Conservation (phyloP, 352 stramenopile species). For the Phytophthora colocasiae region DNA sequence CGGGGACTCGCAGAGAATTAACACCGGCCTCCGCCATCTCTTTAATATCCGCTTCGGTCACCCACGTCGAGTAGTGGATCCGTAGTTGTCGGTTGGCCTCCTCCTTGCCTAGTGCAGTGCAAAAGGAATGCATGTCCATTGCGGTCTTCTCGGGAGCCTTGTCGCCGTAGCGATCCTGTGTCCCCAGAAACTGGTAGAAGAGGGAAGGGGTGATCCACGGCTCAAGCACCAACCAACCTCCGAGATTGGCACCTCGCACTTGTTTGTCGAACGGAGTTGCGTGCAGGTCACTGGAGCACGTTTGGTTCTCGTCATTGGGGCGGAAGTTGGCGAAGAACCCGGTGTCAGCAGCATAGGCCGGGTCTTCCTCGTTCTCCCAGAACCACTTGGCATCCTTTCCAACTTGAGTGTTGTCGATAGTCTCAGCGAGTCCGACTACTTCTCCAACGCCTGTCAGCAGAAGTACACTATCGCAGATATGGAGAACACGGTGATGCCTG, state of each 20-base stretch:
- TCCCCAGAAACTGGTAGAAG: not conserved
- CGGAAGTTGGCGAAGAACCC: constrained; percentile 56
- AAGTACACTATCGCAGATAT: not conserved
- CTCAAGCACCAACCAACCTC: not conserved
- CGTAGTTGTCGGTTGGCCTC: not conserved
- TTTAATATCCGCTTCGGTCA: not conserved
- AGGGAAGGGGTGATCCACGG: not conserved
- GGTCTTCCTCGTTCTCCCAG: not conserved
- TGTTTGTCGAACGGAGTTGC: not conserved
- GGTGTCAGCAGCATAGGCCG: constrained; percentile 10
- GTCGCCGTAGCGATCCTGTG: not conserved
- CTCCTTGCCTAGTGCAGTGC: not conserved
- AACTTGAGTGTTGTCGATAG: not conserved
- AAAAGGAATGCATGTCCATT: not conserved
- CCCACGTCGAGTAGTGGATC: not conserved
- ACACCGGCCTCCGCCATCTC: not conserved
- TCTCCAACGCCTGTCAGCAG: not conserved
- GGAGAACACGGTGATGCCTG: not conserved
- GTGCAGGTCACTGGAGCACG: not conserved
- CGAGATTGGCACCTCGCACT: not conserved
- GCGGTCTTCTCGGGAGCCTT: not conserved
- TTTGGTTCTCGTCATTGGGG: constrained; percentile 15
- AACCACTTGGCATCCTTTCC: not conserved
- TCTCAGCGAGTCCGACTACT: constrained; percentile 62
- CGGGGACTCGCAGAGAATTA: not conserved